A percentile compares a stretch with the other conserved stretches of the same genome.
Evolutionary conservation across 1,284 basidiomycete species (phyloP).

Genomic region (Boletellus deceptivus): DNA sequence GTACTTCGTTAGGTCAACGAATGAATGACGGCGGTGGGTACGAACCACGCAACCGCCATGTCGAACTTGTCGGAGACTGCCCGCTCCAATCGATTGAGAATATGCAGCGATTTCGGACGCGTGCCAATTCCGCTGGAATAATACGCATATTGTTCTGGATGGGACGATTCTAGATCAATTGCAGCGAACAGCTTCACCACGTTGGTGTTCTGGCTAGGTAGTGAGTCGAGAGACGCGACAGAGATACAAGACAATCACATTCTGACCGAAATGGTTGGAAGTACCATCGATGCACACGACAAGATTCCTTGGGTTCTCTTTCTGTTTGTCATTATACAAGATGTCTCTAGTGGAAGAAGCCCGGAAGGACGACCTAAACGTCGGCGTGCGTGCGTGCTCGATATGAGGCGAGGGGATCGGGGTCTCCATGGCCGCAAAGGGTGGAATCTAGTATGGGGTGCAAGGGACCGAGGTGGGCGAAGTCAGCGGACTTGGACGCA

Average conservation of each 20-base stretch:
- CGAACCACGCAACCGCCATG: conserved; percentile 28
- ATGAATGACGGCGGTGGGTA: not conserved
- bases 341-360: conserved; percentile 7
- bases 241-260: conserved; percentile 4
- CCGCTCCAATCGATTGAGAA: conserved; percentile 18
- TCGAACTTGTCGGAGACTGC: conserved; percentile 26
- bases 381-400: not conserved
- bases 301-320: conserved; percentile 21
- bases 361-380: not conserved
- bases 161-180: conserved; percentile 19
- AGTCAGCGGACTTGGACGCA: not conserved
- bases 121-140: conserved; percentile 42
- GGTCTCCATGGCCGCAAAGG: not conserved
- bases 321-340: conserved; percentile 13
- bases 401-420: not conserved
- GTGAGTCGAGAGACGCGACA: conserved; percentile 1
- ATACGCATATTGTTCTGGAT: conserved; percentile 29
- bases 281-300: conserved; percentile 33
- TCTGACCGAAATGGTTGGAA: conserved; percentile 29
- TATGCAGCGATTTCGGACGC: conserved; percentile 22
- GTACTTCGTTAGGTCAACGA: not conserved
- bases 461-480: not conserved
- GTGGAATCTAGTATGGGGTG: not conserved
- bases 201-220: conserved; percentile 34
- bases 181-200: conserved; percentile 34